phyloP scores from a whole-genome alignment of 2,329 filamentous ascomycete species.

The Ophiostoma sp. region DNA sequence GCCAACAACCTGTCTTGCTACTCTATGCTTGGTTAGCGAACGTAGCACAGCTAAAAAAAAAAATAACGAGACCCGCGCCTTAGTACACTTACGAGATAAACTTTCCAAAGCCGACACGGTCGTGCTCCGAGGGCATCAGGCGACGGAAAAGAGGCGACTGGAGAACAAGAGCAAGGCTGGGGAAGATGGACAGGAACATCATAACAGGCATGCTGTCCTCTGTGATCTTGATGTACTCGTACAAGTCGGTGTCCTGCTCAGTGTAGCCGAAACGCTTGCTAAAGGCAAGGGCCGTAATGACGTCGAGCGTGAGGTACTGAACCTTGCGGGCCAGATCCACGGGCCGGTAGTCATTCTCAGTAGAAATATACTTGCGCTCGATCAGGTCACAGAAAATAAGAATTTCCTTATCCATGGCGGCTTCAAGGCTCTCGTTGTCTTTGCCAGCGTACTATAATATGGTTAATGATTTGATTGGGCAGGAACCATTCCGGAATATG shows the following conservation, averaged over 20 bases:
- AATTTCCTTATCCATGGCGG: conserved; percentile 29
- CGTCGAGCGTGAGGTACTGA: conserved; percentile 51
- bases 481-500: background rate
- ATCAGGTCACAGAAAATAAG: conserved; percentile 37
- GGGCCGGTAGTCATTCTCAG: conserved; percentile 28
- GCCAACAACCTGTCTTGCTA: conserved; percentile 28
- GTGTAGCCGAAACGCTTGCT: conserved; percentile 46
- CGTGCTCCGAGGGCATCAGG: conserved; percentile 38
- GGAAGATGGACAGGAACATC: conserved; percentile 36
- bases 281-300: conserved; percentile 48
- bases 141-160: conserved; percentile 39
- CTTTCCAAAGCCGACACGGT: conserved; percentile 38
- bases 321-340: conserved; percentile 44
- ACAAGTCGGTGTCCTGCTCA: conserved; percentile 41
- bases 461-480: background rate
- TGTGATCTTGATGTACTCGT: conserved; percentile 39
- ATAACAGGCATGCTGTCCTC: conserved; percentile 35
- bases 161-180: conserved; percentile 39
- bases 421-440: conserved; percentile 30
- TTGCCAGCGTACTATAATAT: conserved; percentile 30
- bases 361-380: conserved; percentile 37
- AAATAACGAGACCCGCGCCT: conserved; percentile 22
- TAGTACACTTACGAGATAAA: conserved; percentile 32
- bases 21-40: background rate
- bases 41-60: conserved; percentile 4